These are phyloP conservation scores for Aspergillus thermomutatus DNA, from an alignment of 2,329 filamentous ascomycete species.

Conservation along the genomic window DNA sequence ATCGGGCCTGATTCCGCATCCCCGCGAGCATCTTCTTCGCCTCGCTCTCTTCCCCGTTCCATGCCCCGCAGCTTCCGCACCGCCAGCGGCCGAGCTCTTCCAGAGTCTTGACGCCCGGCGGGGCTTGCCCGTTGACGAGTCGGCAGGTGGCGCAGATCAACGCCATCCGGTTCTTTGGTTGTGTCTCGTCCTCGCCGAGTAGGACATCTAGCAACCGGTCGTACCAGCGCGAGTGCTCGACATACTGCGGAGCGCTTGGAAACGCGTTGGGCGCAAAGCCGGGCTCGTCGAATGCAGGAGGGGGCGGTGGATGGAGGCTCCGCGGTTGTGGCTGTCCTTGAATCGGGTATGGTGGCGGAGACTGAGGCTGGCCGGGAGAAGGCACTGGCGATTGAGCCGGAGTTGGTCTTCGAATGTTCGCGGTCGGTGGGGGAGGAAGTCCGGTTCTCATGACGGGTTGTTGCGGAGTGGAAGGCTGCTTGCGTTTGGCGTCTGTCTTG, in stretches of 20 bases:
- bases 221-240: conserved; percentile 71
- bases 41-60: conserved; percentile 80
- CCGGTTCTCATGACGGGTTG: conserved; percentile 47
- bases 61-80: conserved; percentile 76
- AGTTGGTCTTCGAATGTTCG: conserved; percentile 53
- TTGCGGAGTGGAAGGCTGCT: conserved; percentile 15
- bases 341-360: conserved; percentile 22
- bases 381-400: conserved; percentile 10
- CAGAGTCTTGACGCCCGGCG: conserved; percentile 73
- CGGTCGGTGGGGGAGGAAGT: conserved; percentile 60
- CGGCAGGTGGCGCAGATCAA: conserved; percentile 80
- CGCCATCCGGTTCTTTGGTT: conserved; percentile 83
- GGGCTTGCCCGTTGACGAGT: conserved; percentile 92
- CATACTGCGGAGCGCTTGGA: conserved; percentile 31
- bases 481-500: conserved; percentile 19
- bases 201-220: conserved; percentile 89
- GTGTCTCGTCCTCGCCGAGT: conserved; percentile 90
- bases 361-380: conserved; percentile 23
- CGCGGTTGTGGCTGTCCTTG: conserved; percentile 8
- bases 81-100: conserved; percentile 83
- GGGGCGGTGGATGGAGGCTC: conserved; percentile 5
- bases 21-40: conserved; percentile 68
- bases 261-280: conserved; percentile 50
- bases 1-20: conserved; percentile 41
- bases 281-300: conserved; percentile 33